Base-by-base conservation (phyloP, 1,284 basidiomycete genomes). In the Malassezia cuniculi region DNA sequence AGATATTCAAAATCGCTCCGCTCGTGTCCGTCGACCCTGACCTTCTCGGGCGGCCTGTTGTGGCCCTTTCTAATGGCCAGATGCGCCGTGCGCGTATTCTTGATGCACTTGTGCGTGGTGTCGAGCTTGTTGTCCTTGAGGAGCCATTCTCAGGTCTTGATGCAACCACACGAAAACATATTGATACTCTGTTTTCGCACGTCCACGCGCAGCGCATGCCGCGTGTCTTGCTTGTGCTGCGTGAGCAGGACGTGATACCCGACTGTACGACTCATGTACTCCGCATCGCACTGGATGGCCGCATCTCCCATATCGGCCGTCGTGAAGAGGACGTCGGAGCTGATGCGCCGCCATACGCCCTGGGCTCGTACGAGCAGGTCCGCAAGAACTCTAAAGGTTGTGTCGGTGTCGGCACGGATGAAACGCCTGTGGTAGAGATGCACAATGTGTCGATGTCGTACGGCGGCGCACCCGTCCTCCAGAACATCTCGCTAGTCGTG, bases 51-150 rank as follows among this genome's bases (percentile, higher is more conserved):
- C 41, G 52, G 14, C 55, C 56, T 2, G 36, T 57, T 6, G 58
- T 68, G 73, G 77, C 50, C 72, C 78, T 95, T 34, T 85, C 81
- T 48, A 90, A 90, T 54, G 90, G 90, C 0, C 90, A 97, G 71
- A 93, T 81, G 15, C 70, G 90, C 25, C 71, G 85, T 17, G 86
- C 86, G 4, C 72, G 87, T 34, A 83, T 97, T 31, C 72, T 83
- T 3, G 78, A 78, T 50, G 82, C 84, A 0, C 68, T 95, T 7
- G 68, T 94, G 27, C 71, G 43, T 52, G 93, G 32, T 3, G 50
- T 53, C 10, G 25, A 80, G 80, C 79, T 60, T 40, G 74, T 73
- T 0, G 34, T 56, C 47, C 29, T 47, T 25, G 27, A 55, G 19
- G 50, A 60, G 26, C 60, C 61, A 2, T 61, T 53, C 37, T 54